Conservation (phyloP, 768 basidiomycete genomes). For the Leccinum variicolor region DNA sequence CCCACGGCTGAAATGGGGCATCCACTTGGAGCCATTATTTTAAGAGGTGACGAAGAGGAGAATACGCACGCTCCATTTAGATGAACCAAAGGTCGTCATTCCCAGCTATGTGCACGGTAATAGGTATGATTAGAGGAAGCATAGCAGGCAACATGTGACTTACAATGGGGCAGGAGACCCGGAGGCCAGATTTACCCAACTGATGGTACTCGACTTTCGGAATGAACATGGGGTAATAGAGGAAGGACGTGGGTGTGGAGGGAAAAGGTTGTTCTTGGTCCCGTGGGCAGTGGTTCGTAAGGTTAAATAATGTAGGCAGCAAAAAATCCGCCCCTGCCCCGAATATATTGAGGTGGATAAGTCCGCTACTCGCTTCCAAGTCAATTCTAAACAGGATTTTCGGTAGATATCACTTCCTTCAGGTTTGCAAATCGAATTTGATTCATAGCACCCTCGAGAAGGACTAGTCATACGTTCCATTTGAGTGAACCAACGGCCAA, state of each 20-base stretch:
- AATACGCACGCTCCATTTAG: slow-evolving; percentile 24
- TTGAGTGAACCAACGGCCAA: slow-evolving; percentile 27
- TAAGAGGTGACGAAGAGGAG: neutral
- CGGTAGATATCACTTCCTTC: too few species aligned
- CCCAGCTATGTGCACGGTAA: slow-evolving; percentile 21
- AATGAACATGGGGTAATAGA: too few species aligned
- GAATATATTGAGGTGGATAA: too few species aligned
- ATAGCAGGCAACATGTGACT: slow-evolving; percentile 3
- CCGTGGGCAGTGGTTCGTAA: too few species aligned
- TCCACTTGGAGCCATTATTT: neutral
- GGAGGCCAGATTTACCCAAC: slow-evolving; percentile 32
- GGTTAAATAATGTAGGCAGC: too few species aligned
- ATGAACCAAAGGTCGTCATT: slow-evolving; percentile 25
- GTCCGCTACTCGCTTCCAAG: too few species aligned
- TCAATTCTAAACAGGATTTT: too few species aligned
- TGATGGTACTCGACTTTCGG: slow-evolving; percentile 22
- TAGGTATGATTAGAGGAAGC: neutral
- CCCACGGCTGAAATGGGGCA: slow-evolving; percentile 9
- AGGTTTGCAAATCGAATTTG: too few species aligned
- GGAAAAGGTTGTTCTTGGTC: too few species aligned
- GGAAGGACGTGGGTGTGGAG: too few species aligned
- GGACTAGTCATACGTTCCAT: slow-evolving; percentile 24
- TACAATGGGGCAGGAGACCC: slow-evolving; percentile 28
- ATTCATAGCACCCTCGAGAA: too few species aligned
- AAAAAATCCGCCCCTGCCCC: too few species aligned